These are phyloP conservation scores for Fusarium buharicum DNA, from an alignment of 2,329 filamentous ascomycete genomes.

Conservation along the genomic window DNA sequence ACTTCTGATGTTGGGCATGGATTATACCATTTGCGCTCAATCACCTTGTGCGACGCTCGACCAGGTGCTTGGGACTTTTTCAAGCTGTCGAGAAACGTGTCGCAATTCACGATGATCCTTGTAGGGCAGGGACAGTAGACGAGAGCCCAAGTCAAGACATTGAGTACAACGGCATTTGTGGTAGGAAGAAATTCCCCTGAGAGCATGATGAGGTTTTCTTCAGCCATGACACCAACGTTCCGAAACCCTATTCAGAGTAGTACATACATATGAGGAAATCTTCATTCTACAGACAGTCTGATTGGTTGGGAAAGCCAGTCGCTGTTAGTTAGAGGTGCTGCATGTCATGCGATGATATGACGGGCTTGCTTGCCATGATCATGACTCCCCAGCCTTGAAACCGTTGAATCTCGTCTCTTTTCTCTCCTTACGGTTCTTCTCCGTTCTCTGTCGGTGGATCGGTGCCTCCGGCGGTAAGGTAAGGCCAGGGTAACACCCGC, in stretches of 20 bases:
- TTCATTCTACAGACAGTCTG: slow-evolving; percentile 1
- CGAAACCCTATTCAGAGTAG: not conserved
- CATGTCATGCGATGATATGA: slow-evolving; percentile 22
- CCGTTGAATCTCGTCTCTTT: slow-evolving; percentile 2
- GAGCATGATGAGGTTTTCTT: slow-evolving; percentile 12
- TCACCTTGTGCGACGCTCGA: slow-evolving; percentile 21
- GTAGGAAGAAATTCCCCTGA: slow-evolving; percentile 1
- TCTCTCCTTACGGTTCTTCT: slow-evolving; percentile 2
- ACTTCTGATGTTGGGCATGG: not conserved
- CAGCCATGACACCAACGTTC: slow-evolving; percentile 1
- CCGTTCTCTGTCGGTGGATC: not conserved
- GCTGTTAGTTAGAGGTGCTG: slow-evolving; percentile 2
- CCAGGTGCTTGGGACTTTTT: slow-evolving; percentile 26
- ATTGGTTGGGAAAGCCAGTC: slow-evolving; percentile 2
- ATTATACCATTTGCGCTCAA: slow-evolving; percentile 12
- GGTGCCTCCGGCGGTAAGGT: slow-evolving; percentile 3
- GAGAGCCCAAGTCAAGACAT: slow-evolving; percentile 2
- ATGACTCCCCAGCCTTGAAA: slow-evolving; percentile 10
- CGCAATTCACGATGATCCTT: slow-evolving; percentile 1
- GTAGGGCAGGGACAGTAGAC: slow-evolving; percentile 18
- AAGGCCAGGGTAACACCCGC: slow-evolving; percentile 11
- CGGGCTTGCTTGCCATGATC: slow-evolving; percentile 12
- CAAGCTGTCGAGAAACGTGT: slow-evolving; percentile 21
- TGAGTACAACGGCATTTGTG: slow-evolving; percentile 1
- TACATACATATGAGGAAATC: not conserved